These are phyloP conservation scores for Talaromyces marneffei DNA, from an alignment of 2,329 filamentous ascomycete species.

Conservation along the genomic window DNA sequence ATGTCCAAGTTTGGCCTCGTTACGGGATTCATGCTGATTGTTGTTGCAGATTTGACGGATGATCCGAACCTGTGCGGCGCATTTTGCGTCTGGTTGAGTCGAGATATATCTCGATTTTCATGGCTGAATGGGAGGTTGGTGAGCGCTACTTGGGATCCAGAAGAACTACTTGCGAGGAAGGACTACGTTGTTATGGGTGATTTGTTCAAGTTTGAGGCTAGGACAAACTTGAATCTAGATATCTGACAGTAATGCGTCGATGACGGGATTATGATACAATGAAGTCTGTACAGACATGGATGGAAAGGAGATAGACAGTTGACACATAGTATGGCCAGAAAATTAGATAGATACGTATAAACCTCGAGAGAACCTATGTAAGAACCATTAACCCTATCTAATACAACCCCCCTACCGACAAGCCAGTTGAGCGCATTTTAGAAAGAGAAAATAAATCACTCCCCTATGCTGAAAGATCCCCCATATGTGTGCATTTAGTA, in stretches of 20 bases:
- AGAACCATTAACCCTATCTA: neutral
- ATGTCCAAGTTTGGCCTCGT: no score
- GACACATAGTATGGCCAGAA: no score
- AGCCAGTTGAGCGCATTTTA: neutral
- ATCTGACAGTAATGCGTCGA: neutral
- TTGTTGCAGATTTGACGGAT: slow-evolving; percentile 18
- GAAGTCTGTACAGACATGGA: no score
- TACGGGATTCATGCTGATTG: no score
- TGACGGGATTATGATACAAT: no score
- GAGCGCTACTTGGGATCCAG: slow-evolving; percentile 43
- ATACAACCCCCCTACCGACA: neutral
- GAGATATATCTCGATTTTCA: slow-evolving; percentile 18
- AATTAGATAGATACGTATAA: no score
- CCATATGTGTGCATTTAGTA: slow-evolving; percentile 2
- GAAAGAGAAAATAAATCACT: neutral
- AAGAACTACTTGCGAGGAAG: slow-evolving; percentile 36
- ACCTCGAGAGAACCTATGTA: neutral
- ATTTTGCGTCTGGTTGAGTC: slow-evolving; percentile 19
- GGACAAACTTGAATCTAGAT: slow-evolving; percentile 7
- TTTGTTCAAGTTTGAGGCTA: slow-evolving; percentile 17
- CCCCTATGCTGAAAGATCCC: neutral
- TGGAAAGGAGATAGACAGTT: no score
- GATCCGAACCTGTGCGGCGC: slow-evolving; percentile 20
- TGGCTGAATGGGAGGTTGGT: slow-evolving; percentile 44
- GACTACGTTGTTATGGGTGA: slow-evolving; percentile 34